Base-by-base conservation (phyloP, 2,329 filamentous ascomycete genomes). In the Zymoseptoria passerinii region DNA sequence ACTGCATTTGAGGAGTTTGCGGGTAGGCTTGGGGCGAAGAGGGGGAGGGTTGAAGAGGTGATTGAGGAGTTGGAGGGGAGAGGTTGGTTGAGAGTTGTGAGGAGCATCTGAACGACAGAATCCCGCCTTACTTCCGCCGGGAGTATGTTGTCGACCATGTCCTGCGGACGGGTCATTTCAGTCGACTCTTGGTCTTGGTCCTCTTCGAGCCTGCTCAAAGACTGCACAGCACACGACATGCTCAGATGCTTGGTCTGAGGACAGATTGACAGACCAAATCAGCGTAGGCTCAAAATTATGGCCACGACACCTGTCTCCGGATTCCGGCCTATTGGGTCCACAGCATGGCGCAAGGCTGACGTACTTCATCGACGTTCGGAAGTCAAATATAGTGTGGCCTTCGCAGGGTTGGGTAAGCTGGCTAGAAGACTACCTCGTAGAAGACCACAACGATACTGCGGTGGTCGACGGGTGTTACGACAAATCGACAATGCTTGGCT, bases 1-100 rank as follows among this genome's bases (percentile, higher is more conserved):
- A 86, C 88, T 69, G 87, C 92, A 2, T 78, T 97, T 60, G 94
- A 99, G 75, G 86, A 92, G 66, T 88, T 99, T 64, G 84, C 88
- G 1, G 77, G 94, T n/a, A 82, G 87, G 58, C 90, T 96, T 74
- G 88, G 89, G 5, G 81, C 95, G 76, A 95, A 94, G 77, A 80
- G 90, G 58, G 95, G 92, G 75, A 71, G 76, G 49, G 80, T 84
- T 3, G 77, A 74, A 73, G 76, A 62, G 66, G 83, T 58, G 72
- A 53, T 84, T 29, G 75, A 70, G 49, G 86, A 89, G 65, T 81
- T 90, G 13, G 91, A 88, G 78, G 81, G 82, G 52, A 76, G 86
- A 63, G 87, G 89, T 69, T 82, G 86, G 72, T 69, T 76, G 59
- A 71, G 73, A 40, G 68, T 69, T 60, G 71, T 75, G 23, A 67